phyloP scores from a whole-genome alignment of 2,329 filamentous ascomycete genomes.

The Anisogramma anomala region DNA sequence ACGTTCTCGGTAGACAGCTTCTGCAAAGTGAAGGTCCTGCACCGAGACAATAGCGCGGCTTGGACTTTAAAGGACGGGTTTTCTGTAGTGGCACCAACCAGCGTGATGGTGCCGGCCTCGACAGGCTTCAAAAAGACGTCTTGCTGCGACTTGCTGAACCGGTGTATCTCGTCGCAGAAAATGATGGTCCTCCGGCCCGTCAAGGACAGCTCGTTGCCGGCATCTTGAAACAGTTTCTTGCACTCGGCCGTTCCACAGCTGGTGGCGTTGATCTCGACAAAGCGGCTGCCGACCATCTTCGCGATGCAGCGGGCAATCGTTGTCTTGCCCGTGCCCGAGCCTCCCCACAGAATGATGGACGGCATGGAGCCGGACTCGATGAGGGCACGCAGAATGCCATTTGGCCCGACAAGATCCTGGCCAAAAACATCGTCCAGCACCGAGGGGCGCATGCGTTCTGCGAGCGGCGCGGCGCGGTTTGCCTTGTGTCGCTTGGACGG shows the following conservation, averaged over 20 bases:
- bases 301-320: conserved; percentile 90
- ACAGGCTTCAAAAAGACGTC: conserved; percentile 91
- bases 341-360: conserved; percentile 91
- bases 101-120: conserved; percentile 76
- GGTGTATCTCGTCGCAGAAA: conserved; percentile 94
- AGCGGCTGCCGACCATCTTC: conserved; percentile 67
- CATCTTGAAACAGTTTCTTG: conserved; percentile 84
- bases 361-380: conserved; percentile 80
- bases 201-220: conserved; percentile 64
- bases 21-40: conserved; percentile 76
- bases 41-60: conserved; percentile 74
- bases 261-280: conserved; percentile 93
- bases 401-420: conserved; percentile 77
- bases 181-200: conserved; percentile 88
- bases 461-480: conserved; percentile 66
- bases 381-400: conserved; percentile 73
- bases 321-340: conserved; percentile 72
- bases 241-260: conserved; percentile 78
- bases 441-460: conserved; percentile 83
- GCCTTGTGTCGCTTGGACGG: conserved; percentile 55
- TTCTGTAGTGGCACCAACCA: conserved; percentile 93
- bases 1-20: conserved; percentile 65
- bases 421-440: conserved; percentile 79
- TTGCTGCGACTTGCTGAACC: conserved; percentile 85
- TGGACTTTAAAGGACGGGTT: conserved; percentile 94